These are phyloP conservation scores for Plasmopara muralis DNA, from an alignment of 352 stramenopile genomes.

Conservation along the genomic window DNA sequence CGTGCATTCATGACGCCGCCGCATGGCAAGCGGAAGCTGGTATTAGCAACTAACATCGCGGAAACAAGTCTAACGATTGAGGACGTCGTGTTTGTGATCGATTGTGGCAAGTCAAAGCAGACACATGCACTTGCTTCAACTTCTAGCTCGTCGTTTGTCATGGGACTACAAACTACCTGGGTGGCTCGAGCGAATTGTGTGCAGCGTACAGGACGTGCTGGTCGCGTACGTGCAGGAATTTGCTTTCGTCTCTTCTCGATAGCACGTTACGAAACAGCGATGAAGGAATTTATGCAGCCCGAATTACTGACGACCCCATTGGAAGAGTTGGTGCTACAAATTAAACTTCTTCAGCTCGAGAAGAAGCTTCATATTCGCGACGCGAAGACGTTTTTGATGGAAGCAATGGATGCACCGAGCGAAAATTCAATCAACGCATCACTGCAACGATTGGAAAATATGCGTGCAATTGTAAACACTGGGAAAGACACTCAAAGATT, in stretches of 20 bases:
- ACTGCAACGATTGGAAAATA: conserved; percentile 79
- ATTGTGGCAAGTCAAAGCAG: conserved; percentile 82
- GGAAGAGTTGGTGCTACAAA: conserved; percentile 68
- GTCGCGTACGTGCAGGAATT: conserved; percentile 89
- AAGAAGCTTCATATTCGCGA: conserved; percentile 65
- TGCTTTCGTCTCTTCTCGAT: conserved; percentile 86
- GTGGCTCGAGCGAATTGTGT: conserved; percentile 79
- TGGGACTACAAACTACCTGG: conserved; percentile 85
- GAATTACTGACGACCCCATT: conserved; percentile 67
- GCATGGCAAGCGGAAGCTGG: conserved; percentile 62
- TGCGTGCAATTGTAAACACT: conserved; percentile 55
- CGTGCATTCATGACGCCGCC: conserved; percentile 59
- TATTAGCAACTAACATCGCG: conserved; percentile 93
- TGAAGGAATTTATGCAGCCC: conserved; percentile 74
- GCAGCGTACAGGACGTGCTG: conserved; percentile 90
- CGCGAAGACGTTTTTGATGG: conserved; percentile 81
- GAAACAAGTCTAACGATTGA: conserved; percentile 97
- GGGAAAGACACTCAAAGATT: conserved; percentile 18
- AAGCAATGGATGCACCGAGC: conserved; percentile 91
- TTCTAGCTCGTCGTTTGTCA: conserved; percentile 80
- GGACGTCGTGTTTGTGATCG: conserved; percentile 88
- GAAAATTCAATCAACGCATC: conserved; percentile 87
- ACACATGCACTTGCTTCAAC: conserved; percentile 50
- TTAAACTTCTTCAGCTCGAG: conserved; percentile 70
- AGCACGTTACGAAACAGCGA: conserved; percentile 47